Base-by-base conservation (phyloP, 306 rosid species). In the Inga oerstediana region DNA sequence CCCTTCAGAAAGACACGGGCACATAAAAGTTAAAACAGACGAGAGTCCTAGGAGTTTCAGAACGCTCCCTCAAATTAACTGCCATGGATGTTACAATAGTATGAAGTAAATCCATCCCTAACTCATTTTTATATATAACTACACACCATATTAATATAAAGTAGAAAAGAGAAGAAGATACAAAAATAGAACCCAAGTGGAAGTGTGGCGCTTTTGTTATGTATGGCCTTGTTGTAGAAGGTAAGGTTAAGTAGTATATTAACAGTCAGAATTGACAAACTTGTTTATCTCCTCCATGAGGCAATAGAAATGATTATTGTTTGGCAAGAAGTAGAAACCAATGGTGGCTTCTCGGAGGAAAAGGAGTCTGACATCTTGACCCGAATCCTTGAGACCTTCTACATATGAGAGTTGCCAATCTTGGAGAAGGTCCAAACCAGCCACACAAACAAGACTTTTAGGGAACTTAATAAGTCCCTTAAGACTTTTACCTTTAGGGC, bases 321-420 rank as follows among this genome's bases (percentile, higher is more conserved):
- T 94, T 3, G 98, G 97, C 90, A 94, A 80, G 91, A 94, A 94
- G 89, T 94, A 94, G 93, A 94, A 94, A 35, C 98, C 97, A 52
- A 94, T 91, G 8, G 98, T 94, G 8, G 98, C 98, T 59, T 94
- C 88, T 85, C 86, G 45, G 9, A 91, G 86, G 78, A 49, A 92
- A 35, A 92, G 37, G 64, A 88, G 91, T 66, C 89, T 90, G 76
- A 90, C 87, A 4, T 76, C 74, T 41, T 85, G 92, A 16, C 91
- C 86, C 75, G 88, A 89, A 37, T 84, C 70, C 89, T 92, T 85
- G 2, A 92, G 96, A 77, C 93, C 93, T 52, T 77, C 71, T 14
- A 78, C 91, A 79, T 88, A 92, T 81, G 87, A 90, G 80, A 92
- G 84, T 82, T 92, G 96, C 93, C 96, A 86, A 77, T 92, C 96